phyloP scores from a whole-genome alignment of 768 basidiomycete species.

The Podaxis sp. region DNA sequence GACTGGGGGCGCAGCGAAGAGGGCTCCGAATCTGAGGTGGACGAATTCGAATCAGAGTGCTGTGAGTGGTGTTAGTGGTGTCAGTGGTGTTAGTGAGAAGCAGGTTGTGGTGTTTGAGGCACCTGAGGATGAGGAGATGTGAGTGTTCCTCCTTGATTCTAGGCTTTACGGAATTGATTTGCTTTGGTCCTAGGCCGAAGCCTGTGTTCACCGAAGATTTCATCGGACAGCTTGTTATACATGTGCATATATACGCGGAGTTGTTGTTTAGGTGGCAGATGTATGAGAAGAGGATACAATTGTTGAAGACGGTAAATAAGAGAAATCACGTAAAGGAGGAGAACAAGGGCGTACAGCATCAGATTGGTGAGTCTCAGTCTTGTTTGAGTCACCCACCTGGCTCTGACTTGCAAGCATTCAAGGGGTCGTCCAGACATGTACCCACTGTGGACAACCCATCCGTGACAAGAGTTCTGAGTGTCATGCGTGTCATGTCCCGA shows the following conservation, averaged over 20 bases:
- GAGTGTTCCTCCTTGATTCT: conserved; percentile 12
- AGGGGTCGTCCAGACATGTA: conserved; percentile 45
- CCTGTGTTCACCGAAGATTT: conserved; percentile 32
- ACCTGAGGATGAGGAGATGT: conserved; percentile 21
- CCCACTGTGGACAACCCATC: conserved; percentile 32
- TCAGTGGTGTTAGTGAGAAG: conserved; percentile 17
- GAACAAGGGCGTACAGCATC: conserved; percentile 21
- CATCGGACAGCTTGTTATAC: conserved; percentile 40
- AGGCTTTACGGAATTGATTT: conserved; percentile 10
- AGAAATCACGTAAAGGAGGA: conserved; percentile 14
- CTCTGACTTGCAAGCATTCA: neutral
- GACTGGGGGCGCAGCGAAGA: conserved; percentile 18
- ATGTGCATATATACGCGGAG: conserved; percentile 73
- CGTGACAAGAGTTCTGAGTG: conserved; percentile 34
- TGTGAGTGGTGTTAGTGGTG: conserved; percentile 8
- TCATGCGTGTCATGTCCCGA: conserved; percentile 36
- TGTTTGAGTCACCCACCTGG: neutral
- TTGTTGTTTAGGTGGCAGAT: conserved; percentile 71
- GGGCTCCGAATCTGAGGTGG: conserved; percentile 39
- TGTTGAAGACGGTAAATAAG: conserved; percentile 59
- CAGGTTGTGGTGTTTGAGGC: conserved; percentile 32
- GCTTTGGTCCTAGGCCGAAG: conserved; percentile 14
- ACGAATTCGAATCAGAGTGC: conserved; percentile 21
- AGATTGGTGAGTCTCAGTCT: conserved; percentile 28
- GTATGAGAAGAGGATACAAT: conserved; percentile 64